phyloP scores from a whole-genome alignment of 345 rosid species.

The Pseudoturritis turrita region DNA sequence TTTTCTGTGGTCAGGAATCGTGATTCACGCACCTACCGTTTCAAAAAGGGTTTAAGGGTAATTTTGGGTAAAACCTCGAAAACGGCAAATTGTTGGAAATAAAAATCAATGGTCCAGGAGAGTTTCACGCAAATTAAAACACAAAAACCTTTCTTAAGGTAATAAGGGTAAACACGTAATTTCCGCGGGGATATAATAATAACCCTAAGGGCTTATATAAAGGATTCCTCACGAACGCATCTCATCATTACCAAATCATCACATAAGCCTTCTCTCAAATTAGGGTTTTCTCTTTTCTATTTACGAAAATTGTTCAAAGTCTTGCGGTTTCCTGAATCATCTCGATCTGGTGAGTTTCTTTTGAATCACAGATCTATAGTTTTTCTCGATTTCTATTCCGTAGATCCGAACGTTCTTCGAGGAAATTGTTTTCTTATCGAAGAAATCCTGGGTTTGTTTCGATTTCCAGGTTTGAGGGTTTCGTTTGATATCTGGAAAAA shows the following conservation, averaged over 20 bases:
- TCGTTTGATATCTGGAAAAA: slow-evolving; percentile 22
- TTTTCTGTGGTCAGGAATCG: slow-evolving; percentile 21
- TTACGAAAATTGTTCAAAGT: not conserved
- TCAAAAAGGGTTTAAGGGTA: not conserved
- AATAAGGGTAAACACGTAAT: slow-evolving; percentile 19
- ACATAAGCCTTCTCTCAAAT: slow-evolving; percentile 4
- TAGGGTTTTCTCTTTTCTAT: slow-evolving; percentile 7
- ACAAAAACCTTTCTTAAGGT: not conserved
- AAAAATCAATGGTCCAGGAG: slow-evolving; percentile 13
- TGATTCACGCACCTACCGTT: slow-evolving; percentile 14
- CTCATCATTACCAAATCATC: slow-evolving; percentile 37
- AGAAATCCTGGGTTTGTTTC: not conserved
- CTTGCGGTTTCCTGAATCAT: slow-evolving; percentile 7
- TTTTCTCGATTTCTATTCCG: not conserved
- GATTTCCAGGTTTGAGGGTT: slow-evolving; percentile 29
- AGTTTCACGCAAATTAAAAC: not conserved
- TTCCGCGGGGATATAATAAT: not conserved
- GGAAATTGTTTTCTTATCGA: not conserved
- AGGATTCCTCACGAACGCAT: slow-evolving; percentile 24
- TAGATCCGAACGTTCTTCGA: not conserved
- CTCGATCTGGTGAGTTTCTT: slow-evolving; percentile 19
- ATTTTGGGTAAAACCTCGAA: not conserved
- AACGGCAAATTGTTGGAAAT: not conserved
- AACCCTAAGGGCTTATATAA: slow-evolving; percentile 17
- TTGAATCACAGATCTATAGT: not conserved